Evolutionary conservation across 257 asterid genomes (phyloP), one percentile per base, ranked within the genome.

Genomic region (Misopates orontium): DNA sequence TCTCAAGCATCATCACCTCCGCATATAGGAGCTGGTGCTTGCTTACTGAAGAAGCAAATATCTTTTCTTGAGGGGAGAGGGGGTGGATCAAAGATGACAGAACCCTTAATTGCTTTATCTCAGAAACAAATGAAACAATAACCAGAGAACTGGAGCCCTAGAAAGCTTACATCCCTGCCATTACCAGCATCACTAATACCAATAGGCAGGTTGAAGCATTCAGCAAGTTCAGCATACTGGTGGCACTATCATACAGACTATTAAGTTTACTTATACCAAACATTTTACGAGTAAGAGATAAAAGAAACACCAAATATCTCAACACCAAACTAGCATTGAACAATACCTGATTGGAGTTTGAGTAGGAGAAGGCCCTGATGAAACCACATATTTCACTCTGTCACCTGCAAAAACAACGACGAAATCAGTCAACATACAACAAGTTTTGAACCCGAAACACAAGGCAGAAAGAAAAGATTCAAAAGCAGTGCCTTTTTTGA

Each of bases 351-450:
- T 60, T 66, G 89, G 75, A 39, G 78, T 56, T 72, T 83, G 91
- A 73, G 71, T 20, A 16, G 86, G 77, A 78, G 88, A 69, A 70
- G 81, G 72, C 22, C 84, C 82, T 31, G 87, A 53, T 25, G 87
- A 53, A 71, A 96, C 95, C 64, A 87, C 79, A 68, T 82, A 88
- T 80, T 81, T 88, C 57, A 91, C 95, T 68, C 89, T 75, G 66
- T 91, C 98, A 67, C 98, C 98, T 91, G 85, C 73, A 73, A 78
- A 75, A 64, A 52, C 58, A 63, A 61, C 20, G 70, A 56, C 48
- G 1, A 56, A 40, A 60, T 31, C 51, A 17, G 7, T 65, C 36
- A 64, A 24, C 41, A 72, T 17, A 50, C 6, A 49, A 57, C 16
- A 52, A 14, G 32, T 53, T 56, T 20, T 14, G 60, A 58, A 40